Evolutionary conservation across 306 rosid species (phyloP), one percentile per base, ranked within the genome.

Genomic region (Potentilla sterilis): DNA sequence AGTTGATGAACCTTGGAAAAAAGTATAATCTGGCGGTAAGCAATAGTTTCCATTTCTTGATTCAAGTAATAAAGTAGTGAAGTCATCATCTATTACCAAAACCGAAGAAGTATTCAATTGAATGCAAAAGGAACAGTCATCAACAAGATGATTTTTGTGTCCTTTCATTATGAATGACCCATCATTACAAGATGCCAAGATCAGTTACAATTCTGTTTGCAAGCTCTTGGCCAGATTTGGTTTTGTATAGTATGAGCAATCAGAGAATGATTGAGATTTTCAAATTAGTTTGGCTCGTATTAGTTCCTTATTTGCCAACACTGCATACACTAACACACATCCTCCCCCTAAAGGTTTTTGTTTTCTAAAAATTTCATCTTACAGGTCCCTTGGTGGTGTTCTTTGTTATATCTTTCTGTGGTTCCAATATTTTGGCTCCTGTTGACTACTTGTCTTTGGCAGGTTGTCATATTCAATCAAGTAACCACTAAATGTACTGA

Each of bases 401-500:
- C 37, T 52, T 2, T 9, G 28, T 69, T 77, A 32, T 49, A 62
- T 59, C 14, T 9, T 47, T 67, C 41, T 9, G 65, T 19, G 4
- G 44, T 32, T 59, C 12, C 34, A 59, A 18, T 28, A 18, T 13
- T 5, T 59, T 59, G 54, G 44, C 37, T 61, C 73, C 32, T 73
- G 11, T 73, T 64, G 28, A 1, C 28, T 28, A 28, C 28, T 54
- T n/a, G 32, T 82, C 28, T 28, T 38, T 82, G 77, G 83, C 82
- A 94, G 97, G 95, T 94, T 82, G 97, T 94, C 86, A 78, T 95
- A 73, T 84, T 92, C 78, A 95, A 95, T 82, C 98, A 95, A 83
- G 98, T 83, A 19, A 95, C 97, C 68, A 92, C 88, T 19, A 95
- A 92, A 81, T 75, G 74, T 55, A 67, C 82, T 35, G 98, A 95